Evolutionary conservation across 768 basidiomycete genomes (phyloP).

Genomic region (Collybia nuda): DNA sequence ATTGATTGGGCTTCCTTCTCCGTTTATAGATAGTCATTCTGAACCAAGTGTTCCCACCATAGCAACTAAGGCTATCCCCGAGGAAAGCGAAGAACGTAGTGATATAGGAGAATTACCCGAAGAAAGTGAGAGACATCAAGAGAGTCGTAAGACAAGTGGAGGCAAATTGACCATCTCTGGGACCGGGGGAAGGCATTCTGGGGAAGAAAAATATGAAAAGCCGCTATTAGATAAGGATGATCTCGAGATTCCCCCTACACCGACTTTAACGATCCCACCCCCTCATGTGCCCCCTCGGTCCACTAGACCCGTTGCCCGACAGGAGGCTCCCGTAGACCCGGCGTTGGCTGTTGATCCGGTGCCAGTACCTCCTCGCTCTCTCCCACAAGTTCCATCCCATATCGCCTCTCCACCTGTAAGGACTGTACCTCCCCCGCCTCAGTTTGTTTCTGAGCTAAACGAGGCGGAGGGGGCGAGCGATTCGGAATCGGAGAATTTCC

Average conservation of each 20-base stretch:
- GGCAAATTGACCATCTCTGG: neutral
- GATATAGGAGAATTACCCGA: conserved; percentile 4
- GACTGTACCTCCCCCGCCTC: conserved; percentile 18
- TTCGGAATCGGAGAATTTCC: conserved; percentile 2
- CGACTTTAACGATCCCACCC: conserved; percentile 12
- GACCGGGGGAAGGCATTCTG: neutral
- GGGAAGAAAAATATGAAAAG: neutral
- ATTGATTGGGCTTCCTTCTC: conserved; percentile 24
- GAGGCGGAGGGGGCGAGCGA: conserved; percentile 21
- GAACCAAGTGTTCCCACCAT: conserved; percentile 1
- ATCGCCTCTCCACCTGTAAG: conserved; percentile 3
- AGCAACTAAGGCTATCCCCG: conserved; percentile 6
- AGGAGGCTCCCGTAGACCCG: conserved; percentile 6
- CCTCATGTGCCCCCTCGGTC: conserved; percentile 10
- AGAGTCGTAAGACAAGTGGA: conserved; percentile 9
- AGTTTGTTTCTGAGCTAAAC: conserved; percentile 24
- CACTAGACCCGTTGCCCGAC: conserved; percentile 10
- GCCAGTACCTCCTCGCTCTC: neutral
- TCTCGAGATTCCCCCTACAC: conserved; percentile 7
- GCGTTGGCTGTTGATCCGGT: conserved; percentile 7
- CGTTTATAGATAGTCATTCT: conserved; percentile 14
- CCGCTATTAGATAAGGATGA: neutral
- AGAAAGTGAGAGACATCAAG: conserved; percentile 1
- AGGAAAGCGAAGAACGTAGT: conserved; percentile 8
- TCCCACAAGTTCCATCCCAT: conserved; percentile 4